Base-by-base conservation (phyloP, 306 rosid genomes). In the Castanospermum australe region DNA sequence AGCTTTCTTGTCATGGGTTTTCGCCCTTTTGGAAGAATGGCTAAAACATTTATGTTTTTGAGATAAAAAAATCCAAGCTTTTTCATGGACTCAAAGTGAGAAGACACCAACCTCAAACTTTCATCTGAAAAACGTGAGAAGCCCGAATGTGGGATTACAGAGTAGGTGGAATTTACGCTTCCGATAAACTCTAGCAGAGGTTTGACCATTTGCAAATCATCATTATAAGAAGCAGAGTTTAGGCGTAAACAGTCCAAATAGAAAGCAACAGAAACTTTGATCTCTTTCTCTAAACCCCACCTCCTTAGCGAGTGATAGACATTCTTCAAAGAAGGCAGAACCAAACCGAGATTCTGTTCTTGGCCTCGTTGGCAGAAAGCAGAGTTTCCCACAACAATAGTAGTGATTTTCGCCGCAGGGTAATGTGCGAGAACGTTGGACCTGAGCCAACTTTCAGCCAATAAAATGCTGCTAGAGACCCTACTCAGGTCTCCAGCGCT, bases 261-360 rank as follows among this genome's bases (percentile, higher is more conserved):
- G 54, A 92, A 80, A 51, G 88, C 79, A 80, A 85, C 74, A 2
- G 97, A 89, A 81, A 94, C 86, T 78, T 88, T 89, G 33, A 92
- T 90, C 2, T 86, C 84, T 54, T 86, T 80, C 85, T 92, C 93
- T 84, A 94, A 90, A 79, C 91, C 97, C 98, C 98, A 94, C 76
- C 98, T 87, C 8, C 39, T 89, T 0, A 94, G 89, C 4, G 97
- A 92, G 60, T 90, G 87, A 61, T 88, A 76, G 20, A 94, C 57
- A 81, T 94, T 94, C 87, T 84, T 91, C 60, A 92, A 28, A 55
- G 93, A 86, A 14, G 86, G 84, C 3, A 90, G 67, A 65, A 88
- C 78, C 52, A 83, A 13, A 52, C 17, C 21, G 11, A 82, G 80
- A 25, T 84, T 74, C 17, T 65, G 63, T 2, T 81, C 78, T 50